Base-by-base conservation (phyloP, 768 basidiomycete species). In the Lactarius pseudohatsudake region DNA sequence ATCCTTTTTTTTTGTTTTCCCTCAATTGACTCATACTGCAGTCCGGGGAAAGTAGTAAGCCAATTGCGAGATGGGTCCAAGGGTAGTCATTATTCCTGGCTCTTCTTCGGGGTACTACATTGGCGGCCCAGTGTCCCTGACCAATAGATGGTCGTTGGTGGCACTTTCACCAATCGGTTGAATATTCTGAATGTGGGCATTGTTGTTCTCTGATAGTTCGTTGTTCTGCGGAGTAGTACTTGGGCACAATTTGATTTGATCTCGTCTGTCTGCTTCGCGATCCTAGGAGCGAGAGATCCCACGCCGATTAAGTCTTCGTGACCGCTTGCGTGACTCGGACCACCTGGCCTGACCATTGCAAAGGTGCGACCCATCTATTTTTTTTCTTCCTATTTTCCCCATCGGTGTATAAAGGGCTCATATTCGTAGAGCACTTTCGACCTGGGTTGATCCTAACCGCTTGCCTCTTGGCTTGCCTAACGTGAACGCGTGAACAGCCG, bases 341-440 rank as follows among this genome's bases (percentile, higher is more conserved):
- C 36, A 36, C 36, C 9, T 36, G 36, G 22, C 47, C 22, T 26
- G 22, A 22, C 26, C 50, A 15, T 28, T 53, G 50, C 22, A 53
- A 26, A 16, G 50, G 22, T 53, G 50, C 47, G 47, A 11, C 47
- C 30, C 32, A 11, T 11, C 41, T 32, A 9, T 45, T 62, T 28
- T 43, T 36, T 34, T 54, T 28, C 26, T 61, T n/a, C 18, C 36
- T 60, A n/a, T 30, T 40, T 62, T 53, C 60, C 32, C 59, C 36
- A 45, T 61, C 50, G 4, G 43, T 58, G 47, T 66, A 53, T 11
- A 43, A 34, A 18, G 30, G 55, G 38, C 13, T 32, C 1, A 8
- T 40, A 36, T 32, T 38, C 34, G 15, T 22, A 26, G 8, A 47
- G 8, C 43, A 45, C 43, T 34, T 40, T 56, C 40, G 41, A 40